A percentile compares a stretch with the other conserved stretches of the same genome.
These are phyloP conservation scores for Benincasa hispida DNA, from an alignment of 306 rosid species.

Conservation along the genomic window DNA sequence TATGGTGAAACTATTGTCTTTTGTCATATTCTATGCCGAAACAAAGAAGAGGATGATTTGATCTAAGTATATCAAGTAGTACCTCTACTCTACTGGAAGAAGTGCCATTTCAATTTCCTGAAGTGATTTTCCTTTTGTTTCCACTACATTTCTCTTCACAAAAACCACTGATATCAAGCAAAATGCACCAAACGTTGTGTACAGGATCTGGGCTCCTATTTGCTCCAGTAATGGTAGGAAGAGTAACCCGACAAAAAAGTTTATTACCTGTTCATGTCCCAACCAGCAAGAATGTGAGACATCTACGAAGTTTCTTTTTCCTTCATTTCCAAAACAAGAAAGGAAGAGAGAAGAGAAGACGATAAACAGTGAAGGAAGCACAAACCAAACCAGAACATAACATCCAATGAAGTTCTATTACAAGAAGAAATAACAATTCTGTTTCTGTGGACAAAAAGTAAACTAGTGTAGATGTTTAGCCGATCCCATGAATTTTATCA, in stretches of 20 bases:
- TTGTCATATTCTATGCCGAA: background rate
- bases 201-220: constrained; percentile 66
- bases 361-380: background rate
- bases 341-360: background rate
- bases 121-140: constrained; percentile 93
- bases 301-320: background rate
- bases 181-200: constrained; percentile 64
- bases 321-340: background rate
- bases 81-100: constrained; percentile 32
- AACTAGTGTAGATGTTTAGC: background rate
- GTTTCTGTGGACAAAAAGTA: background rate
- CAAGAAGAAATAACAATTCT: background rate
- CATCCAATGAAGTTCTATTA: background rate
- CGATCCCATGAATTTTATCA: background rate
- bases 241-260: constrained; percentile 86
- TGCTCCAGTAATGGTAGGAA: constrained; percentile 79
- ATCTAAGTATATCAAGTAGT: background rate
- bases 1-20: background rate
- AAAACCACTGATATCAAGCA: constrained; percentile 70
- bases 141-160: constrained; percentile 75
- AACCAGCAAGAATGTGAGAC: background rate
- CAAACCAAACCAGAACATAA: background rate
- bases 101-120: constrained; percentile 96
- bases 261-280: constrained; percentile 47
- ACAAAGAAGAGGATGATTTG: background rate